Percentiles rank a stretch among this genome's conserved stretches.
phyloP scores from a whole-genome alignment of 78 protist species.

The Polysphondylium violaceum region DNA sequence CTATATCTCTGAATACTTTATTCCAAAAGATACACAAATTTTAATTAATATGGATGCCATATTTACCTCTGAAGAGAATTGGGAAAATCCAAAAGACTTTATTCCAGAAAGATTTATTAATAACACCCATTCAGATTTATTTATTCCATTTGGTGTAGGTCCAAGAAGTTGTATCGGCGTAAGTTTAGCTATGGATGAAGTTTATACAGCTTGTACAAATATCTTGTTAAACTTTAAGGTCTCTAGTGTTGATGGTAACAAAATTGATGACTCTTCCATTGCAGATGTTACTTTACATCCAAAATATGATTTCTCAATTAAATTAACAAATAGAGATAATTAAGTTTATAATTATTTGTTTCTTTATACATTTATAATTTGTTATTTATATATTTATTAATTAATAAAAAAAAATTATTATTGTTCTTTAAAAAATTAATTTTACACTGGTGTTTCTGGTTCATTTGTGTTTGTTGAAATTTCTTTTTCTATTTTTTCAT shows the following conservation, averaged over 20 bases:
- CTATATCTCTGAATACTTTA: conserved; percentile 18
- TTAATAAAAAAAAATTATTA: too few relatives aligned
- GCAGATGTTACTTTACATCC: conserved; percentile 44
- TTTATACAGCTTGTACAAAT: conserved; percentile 21
- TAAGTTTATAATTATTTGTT: too few relatives aligned
- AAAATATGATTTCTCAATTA: too few relatives aligned
- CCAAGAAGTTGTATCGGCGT: not conserved
- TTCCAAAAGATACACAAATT: conserved; percentile 32
- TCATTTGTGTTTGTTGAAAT: too few relatives aligned
- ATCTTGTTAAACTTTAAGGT: conserved; percentile 33
- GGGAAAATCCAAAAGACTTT: not conserved
- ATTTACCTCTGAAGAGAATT: not conserved
- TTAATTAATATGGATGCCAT: not conserved
- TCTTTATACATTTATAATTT: too few relatives aligned
- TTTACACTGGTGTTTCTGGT: too few relatives aligned
- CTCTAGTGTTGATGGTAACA: not conserved
- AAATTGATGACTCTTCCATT: conserved; percentile 47
- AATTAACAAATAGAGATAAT: too few relatives aligned
- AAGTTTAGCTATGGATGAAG: not conserved
- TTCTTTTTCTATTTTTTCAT: too few relatives aligned
- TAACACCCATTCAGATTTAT: not conserved
- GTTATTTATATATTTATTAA: too few relatives aligned
- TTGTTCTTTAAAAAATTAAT: too few relatives aligned
- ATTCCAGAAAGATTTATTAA: not conserved
- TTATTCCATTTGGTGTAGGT: conserved; percentile 15